Evolutionary conservation across 1,284 basidiomycete genomes (phyloP).

Genomic region (Ustilago nuda): DNA sequence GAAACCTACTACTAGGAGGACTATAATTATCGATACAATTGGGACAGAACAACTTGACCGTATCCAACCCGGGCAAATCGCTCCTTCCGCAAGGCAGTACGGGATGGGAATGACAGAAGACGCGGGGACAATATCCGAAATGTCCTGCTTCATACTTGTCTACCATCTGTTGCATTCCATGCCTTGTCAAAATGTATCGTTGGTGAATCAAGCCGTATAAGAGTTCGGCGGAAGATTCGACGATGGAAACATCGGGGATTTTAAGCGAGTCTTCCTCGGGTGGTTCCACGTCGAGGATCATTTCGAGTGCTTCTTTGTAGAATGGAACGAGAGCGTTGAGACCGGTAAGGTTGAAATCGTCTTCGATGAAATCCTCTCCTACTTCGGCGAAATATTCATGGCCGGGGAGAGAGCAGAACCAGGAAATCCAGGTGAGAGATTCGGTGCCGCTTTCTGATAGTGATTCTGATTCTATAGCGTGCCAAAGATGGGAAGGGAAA

Average conservation of each 20-base stretch:
- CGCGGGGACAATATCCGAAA: constrained; percentile 94
- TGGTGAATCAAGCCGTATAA: constrained; percentile 98
- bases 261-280: constrained; percentile 85
- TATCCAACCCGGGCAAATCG: constrained; percentile 96
- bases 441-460: constrained; percentile 65
- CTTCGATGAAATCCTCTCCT: constrained; percentile 98
- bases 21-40: constrained; percentile 98
- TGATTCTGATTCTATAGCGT: constrained; percentile 53
- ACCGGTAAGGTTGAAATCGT: constrained; percentile 99
- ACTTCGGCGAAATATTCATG: constrained; percentile 94
- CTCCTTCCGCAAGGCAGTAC: constrained; percentile 95
- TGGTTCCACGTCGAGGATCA: constrained; percentile 99
- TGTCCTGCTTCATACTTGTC: constrained; percentile 94
- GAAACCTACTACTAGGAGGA: constrained; percentile 93
- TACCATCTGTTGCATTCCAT: constrained; percentile 95
- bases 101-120: constrained; percentile 88
- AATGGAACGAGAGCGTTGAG: constrained; percentile 94
- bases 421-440: constrained; percentile 89
- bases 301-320: constrained; percentile 99
- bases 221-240: constrained; percentile 96
- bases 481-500: neutral
- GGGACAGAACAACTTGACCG: constrained; percentile 97
- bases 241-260: constrained; percentile 88
- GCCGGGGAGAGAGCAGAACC: constrained; percentile 98
- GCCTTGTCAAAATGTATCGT: constrained; percentile 93